Conservation (phyloP, 106 monocot species). For the Posidonia australis region DNA sequence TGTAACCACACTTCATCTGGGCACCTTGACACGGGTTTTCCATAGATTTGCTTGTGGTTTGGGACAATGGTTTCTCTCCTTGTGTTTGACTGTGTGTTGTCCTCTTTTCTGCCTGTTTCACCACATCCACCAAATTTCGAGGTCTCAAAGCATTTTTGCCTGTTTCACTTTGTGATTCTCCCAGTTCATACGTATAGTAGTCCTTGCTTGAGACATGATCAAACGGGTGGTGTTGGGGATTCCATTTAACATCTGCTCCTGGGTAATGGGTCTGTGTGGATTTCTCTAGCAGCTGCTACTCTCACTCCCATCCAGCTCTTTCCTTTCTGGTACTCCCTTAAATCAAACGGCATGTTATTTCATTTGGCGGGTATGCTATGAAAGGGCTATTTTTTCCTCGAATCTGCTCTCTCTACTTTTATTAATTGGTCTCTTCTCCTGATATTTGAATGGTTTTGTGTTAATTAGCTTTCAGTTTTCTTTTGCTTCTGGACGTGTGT, state of each 20-base stretch:
- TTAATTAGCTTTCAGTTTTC: neutral
- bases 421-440: neutral
- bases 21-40: neutral
- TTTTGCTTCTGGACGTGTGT: neutral
- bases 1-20: no score
- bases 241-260: neutral
- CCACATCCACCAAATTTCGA: neutral
- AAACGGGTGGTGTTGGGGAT: neutral
- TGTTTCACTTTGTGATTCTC: neutral
- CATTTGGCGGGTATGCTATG: neutral
- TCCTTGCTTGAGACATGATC: neutral
- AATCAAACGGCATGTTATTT: constrained; percentile 2
- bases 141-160: neutral
- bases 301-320: neutral
- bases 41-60: neutral
- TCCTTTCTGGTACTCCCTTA: neutral
- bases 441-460: neutral
- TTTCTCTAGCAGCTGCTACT: neutral
- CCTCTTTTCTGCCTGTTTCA: neutral
- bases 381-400: neutral
- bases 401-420: neutral
- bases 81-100: no score
- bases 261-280: neutral
- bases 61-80: neutral
- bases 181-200: neutral